Evolutionary conservation across 495 filamentous ascomycete genomes (phyloP).

Genomic region (Podospora pseudocomata): DNA sequence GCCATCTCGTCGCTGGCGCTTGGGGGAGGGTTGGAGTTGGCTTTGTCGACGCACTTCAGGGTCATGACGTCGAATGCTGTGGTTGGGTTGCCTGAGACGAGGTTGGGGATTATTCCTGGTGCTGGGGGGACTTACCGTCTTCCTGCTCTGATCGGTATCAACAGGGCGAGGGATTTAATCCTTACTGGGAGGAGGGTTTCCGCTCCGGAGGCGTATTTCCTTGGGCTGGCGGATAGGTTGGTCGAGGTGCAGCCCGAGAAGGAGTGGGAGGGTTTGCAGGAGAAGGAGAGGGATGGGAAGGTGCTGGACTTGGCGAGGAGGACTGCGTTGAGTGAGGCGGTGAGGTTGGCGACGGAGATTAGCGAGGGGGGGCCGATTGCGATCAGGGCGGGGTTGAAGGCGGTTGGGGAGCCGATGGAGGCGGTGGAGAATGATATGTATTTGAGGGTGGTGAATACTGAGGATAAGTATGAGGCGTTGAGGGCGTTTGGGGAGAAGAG

Average conservation of each 20-base stretch:
- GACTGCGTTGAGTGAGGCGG: slow-evolving; percentile 65
- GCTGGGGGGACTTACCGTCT: slow-evolving; percentile 90
- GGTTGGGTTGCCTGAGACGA: slow-evolving; percentile 84
- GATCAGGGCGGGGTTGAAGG: slow-evolving; percentile 65
- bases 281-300: slow-evolving; percentile 31
- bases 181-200: slow-evolving; percentile 78
- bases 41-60: slow-evolving; percentile 78
- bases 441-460: slow-evolving; percentile 69
- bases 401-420: slow-evolving; percentile 63
- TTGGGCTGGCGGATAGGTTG: slow-evolving; percentile 79
- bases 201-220: slow-evolving; percentile 74
- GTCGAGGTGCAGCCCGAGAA: slow-evolving; percentile 64
- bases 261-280: slow-evolving; percentile 34
- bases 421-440: slow-evolving; percentile 75
- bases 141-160: slow-evolving; percentile 67
- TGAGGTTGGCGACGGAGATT: slow-evolving; percentile 75
- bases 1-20: slow-evolving; percentile 77
- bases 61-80: slow-evolving; percentile 69
- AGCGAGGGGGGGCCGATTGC: slow-evolving; percentile 84
- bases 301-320: slow-evolving; percentile 50
- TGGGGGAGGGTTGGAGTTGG: slow-evolving; percentile 89
- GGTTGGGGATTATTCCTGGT: slow-evolving; percentile 89
- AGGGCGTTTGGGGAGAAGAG: slow-evolving; percentile 87
- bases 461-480: slow-evolving; percentile 84
- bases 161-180: slow-evolving; percentile 76